A percentile compares a stretch with the other conserved stretches of the same genome.
Conservation (phyloP, 305 asterid genomes). For the Petunia hybrid region DNA sequence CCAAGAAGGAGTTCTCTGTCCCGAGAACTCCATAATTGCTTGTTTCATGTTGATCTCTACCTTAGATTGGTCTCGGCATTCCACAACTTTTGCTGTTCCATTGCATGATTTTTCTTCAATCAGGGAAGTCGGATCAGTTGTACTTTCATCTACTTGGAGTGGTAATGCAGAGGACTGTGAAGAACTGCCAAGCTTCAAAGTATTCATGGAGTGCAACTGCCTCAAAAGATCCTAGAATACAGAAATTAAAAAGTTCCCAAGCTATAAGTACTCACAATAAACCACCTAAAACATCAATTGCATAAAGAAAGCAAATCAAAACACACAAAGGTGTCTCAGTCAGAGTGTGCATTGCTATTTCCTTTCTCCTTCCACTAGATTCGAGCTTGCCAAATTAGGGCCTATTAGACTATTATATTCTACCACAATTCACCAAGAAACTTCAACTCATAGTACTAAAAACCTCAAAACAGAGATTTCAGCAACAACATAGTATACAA, state of each 20-base stretch:
- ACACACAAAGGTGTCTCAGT: slow-evolving; percentile 13
- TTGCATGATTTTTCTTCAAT: slow-evolving; percentile 44
- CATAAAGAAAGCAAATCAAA: not conserved
- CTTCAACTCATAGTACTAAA: slow-evolving; percentile 15
- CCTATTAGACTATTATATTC: slow-evolving; percentile 13
- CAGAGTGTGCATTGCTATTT: not conserved
- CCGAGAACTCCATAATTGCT: slow-evolving; percentile 60
- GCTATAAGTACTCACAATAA: not conserved
- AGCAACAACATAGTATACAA: not conserved
- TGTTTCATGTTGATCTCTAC: slow-evolving; percentile 54
- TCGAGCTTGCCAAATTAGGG: not conserved
- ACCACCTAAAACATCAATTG: slow-evolving; percentile 18
- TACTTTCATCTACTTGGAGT: slow-evolving; percentile 45
- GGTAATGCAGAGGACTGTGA: slow-evolving; percentile 53
- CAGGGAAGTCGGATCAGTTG: slow-evolving; percentile 40
- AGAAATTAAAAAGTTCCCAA: slow-evolving; percentile 23
- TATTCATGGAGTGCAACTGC: slow-evolving; percentile 63
- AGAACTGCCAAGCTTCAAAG: slow-evolving; percentile 54
- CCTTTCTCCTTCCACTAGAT: slow-evolving; percentile 5
- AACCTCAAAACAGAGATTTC: slow-evolving; percentile 11
- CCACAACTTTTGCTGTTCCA: slow-evolving; percentile 46
- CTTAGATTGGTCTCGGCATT: slow-evolving; percentile 37
- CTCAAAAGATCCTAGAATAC: slow-evolving; percentile 75
- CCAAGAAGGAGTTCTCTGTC: slow-evolving; percentile 58
- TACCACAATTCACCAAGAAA: slow-evolving; percentile 11